Conservation (phyloP, 225 moss, liverwort and hornwort genomes). For the Rhytidiadelphus loreus region DNA sequence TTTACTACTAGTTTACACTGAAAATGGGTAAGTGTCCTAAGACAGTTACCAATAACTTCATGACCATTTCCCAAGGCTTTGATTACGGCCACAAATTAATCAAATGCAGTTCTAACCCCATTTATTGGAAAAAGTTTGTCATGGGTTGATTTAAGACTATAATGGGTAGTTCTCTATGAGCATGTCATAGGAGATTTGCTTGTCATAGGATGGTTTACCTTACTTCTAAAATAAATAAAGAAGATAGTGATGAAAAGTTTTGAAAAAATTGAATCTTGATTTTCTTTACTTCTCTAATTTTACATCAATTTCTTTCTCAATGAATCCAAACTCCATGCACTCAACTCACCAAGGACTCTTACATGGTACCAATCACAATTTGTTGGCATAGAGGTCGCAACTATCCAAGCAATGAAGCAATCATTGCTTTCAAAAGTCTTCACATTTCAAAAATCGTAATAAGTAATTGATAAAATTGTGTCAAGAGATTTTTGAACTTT, state of each 20-base stretch:
- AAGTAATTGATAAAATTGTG: background rate
- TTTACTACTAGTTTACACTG: no score
- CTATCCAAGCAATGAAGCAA: background rate
- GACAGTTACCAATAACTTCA: no score
- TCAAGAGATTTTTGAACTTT: background rate
- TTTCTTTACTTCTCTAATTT: background rate
- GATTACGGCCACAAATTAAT: no score
- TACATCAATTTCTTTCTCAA: background rate
- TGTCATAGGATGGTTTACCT: no score
- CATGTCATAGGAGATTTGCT: no score
- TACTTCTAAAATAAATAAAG: background rate
- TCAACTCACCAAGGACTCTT: background rate
- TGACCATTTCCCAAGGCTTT: no score
- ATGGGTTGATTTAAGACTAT: no score
- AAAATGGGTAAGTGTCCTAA: no score
- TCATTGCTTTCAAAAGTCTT: background rate
- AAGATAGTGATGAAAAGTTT: background rate
- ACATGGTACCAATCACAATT: background rate
- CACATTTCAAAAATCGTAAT: background rate
- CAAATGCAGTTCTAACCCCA: no score
- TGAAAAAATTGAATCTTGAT: background rate
- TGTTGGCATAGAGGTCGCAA: rapidly evolving
- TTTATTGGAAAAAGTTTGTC: no score
- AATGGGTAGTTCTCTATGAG: no score
- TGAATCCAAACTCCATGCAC: background rate